These are phyloP conservation scores for Eruca vesicaria DNA, from an alignment of 441 rosid species.

Conservation along the genomic window DNA sequence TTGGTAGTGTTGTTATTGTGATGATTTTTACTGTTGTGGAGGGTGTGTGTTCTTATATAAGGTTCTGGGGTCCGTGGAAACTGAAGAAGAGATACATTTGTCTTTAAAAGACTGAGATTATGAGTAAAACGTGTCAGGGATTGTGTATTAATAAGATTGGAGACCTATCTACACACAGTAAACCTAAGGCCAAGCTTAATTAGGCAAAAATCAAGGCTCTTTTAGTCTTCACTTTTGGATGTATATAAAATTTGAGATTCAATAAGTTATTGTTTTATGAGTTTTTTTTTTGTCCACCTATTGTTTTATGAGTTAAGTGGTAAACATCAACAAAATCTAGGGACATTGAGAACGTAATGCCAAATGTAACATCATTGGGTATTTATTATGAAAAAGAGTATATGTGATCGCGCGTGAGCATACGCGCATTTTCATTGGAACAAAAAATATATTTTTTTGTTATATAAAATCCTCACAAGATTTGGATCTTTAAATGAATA, in stretches of 20 bases:
- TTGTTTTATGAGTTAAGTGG: too few relatives aligned
- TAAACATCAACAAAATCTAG: not conserved
- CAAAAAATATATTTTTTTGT: not conserved
- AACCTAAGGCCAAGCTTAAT: not conserved
- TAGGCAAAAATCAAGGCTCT: not conserved
- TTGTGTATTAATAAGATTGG: not conserved
- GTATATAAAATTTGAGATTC: not conserved
- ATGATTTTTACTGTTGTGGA: not conserved
- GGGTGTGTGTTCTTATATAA: too few relatives aligned
- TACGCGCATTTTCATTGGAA: not conserved
- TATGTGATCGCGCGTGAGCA: not conserved
- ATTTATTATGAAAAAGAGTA: not conserved
- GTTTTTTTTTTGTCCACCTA: too few relatives aligned
- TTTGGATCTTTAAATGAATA: not conserved
- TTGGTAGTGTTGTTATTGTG: not conserved
- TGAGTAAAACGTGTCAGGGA: not conserved
- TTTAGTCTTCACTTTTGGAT: not conserved
- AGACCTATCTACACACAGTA: not conserved
- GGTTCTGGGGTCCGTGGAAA: too few relatives aligned
- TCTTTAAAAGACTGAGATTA: not conserved
- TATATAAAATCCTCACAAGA: not conserved
- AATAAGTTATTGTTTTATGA: too few relatives aligned
- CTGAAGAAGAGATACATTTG: not conserved
- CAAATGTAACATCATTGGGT: not conserved
- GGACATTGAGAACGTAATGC: not conserved